A percentile compares a stretch with the other conserved stretches of the same genome.
Evolutionary conservation across 768 basidiomycete species (phyloP).

Genomic region (Grammothele lineata): DNA sequence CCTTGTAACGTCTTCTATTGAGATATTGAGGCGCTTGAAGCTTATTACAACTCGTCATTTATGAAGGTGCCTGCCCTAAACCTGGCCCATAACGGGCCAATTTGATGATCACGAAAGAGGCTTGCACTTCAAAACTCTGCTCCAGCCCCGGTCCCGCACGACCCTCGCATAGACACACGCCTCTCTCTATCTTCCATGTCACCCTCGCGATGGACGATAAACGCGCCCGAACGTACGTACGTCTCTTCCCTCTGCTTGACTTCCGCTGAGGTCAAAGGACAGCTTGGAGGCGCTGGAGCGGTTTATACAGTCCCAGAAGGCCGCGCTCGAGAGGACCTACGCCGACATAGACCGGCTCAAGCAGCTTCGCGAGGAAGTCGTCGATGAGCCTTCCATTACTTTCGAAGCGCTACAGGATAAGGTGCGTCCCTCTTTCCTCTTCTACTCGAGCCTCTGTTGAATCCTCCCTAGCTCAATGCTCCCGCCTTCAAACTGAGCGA

Average conservation of each 20-base stretch:
- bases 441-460: neutral
- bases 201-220: conserved; percentile 20
- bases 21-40: no score
- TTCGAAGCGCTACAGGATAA: conserved; percentile 29
- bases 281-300: conserved; percentile 64
- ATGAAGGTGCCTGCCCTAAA: no score
- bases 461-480: conserved; percentile 28
- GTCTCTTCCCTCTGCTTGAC: neutral
- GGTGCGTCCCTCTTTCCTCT: conserved; percentile 28
- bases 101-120: no score
- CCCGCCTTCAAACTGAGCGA: conserved; percentile 37
- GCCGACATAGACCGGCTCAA: conserved; percentile 58
- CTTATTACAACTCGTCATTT: no score
- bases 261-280: neutral
- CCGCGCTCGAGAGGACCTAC: conserved; percentile 54
- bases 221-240: conserved; percentile 24
- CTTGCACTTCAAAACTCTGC: no score
- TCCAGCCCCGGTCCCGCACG: no score
- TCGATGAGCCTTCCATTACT: conserved; percentile 31
- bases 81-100: no score
- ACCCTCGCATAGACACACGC: no score
- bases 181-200: conserved; percentile 19
- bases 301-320: conserved; percentile 60
- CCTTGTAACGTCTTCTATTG: no score
- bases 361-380: conserved; percentile 37